Evolutionary conservation across 495 filamentous ascomycete genomes (phyloP), one percentile per base, ranked within the genome.

Genomic region (Saxophila tyrrhenica): DNA sequence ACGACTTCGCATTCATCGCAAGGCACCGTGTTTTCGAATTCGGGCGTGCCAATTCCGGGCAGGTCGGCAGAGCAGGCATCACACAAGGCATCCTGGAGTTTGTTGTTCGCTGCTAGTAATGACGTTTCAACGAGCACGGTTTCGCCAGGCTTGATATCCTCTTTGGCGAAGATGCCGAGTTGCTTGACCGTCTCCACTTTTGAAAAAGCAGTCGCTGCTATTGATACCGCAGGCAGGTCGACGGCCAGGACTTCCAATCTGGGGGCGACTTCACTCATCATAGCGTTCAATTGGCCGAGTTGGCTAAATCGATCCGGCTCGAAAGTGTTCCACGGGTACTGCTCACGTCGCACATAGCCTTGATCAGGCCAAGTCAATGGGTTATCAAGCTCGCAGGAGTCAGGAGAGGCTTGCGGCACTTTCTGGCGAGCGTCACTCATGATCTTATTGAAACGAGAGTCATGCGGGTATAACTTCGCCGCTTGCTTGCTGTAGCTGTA

Each of bases 271-370:
- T 70, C 69, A 16, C 70, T 64, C 55, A 95, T 73, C 56, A 79
- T 68, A 25, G 69, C 61, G 64, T 95, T 95, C 29, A 95, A 68
- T 20, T 80, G 69, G 0, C 69, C 60, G 17, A 97, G 68, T 3
- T 78, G 69, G 0, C 81, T 78, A 60, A 87, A 85, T 46, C 92
- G 80, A 66, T 97, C 81, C 0, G 89, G 89, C 63, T 98, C 94
- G 61, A 92, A 75, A 20, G 72, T 63, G 65, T 97, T 97, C 92
- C 92, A 98, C 15, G 89, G 86, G 67, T 98, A 98, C 16, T 95
- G 73, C 63, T 97, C 86, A 17, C 92, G 75, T 22, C 89, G 82
- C 39, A 88, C 89, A 53, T 78, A 73, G 1, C 89, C 88, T 58
- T 81, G 78, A 25, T 90, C 84, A 7, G 83, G 82, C 25, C 67